Evolutionary conservation across 2,329 filamentous ascomycete genomes (phyloP).

Genomic region (Sphaerulina vaccinii): DNA sequence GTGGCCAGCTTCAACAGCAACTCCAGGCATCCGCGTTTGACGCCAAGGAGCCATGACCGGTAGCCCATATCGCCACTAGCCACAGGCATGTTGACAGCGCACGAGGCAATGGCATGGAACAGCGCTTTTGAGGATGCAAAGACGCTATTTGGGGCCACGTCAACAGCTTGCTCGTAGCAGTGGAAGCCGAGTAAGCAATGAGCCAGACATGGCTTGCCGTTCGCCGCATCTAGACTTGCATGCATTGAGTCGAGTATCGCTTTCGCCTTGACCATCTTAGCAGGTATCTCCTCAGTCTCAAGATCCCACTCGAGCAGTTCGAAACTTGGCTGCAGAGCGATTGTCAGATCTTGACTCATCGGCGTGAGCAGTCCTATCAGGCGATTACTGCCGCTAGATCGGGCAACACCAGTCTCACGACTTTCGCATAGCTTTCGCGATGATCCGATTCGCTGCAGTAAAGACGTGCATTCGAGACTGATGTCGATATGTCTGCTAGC

Average conservation of each 20-base stretch:
- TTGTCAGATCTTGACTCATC: conserved; percentile 64
- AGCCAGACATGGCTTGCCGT: conserved; percentile 78
- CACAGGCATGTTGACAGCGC: conserved; percentile 52
- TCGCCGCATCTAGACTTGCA: conserved; percentile 71
- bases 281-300: conserved; percentile 66
- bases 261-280: conserved; percentile 73
- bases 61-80: conserved; percentile 45
- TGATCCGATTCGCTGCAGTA: conserved; percentile 82
- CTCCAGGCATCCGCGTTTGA: conserved; percentile 48
- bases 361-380: conserved; percentile 32
- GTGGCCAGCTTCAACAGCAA: conserved; percentile 81
- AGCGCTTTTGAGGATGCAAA: conserved; percentile 73
- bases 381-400: conserved; percentile 27
- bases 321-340: conserved; percentile 77
- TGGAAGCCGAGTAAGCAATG: conserved; percentile 87
- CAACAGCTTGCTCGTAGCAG: conserved; percentile 69
- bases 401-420: conserved; percentile 61
- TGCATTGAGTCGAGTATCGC: conserved; percentile 84
- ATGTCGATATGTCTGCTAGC: conserved; percentile 79
- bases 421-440: conserved; percentile 76
- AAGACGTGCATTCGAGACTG: conserved; percentile 73
- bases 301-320: conserved; percentile 81
- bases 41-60: conserved; percentile 42
- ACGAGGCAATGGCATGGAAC: conserved; percentile 73
- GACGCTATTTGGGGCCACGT: conserved; percentile 64